Percentiles rank a stretch among this genome's conserved stretches.
phyloP scores from a whole-genome alignment of 495 filamentous ascomycete genomes.

The Penicillium bovifimosum region DNA sequence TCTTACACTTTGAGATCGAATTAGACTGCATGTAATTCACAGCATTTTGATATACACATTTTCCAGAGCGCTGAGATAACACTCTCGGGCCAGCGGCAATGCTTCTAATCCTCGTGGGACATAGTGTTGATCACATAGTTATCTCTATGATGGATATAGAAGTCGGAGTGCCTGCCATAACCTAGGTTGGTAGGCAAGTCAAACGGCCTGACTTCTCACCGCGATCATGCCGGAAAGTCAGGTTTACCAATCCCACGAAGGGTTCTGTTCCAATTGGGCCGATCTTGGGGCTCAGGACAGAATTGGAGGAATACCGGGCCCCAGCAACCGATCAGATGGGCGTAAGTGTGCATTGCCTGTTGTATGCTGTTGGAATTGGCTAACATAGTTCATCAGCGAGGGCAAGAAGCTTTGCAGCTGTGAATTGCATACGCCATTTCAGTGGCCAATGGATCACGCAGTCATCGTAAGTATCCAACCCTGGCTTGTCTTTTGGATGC shows the following conservation, averaged over 20 bases:
- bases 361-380: not conserved
- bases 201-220: no score
- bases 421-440: not conserved
- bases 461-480: not conserved
- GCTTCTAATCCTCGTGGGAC: no score
- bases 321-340: not conserved
- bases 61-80: no score
- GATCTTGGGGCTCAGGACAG: not conserved
- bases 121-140: no score
- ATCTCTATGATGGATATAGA: no score
- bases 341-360: not conserved
- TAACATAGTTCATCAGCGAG: not conserved
- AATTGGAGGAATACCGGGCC: not conserved
- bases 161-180: no score
- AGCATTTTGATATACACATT: not conserved
- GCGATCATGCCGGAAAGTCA: no score
- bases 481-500: not conserved
- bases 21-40: slow-evolving; percentile 8
- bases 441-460: not conserved
- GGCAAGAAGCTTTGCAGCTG: not conserved
- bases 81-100: no score
- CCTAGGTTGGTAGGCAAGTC: no score
- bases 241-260: no score
- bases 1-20: slow-evolving; percentile 7
- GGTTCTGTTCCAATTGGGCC: no score